phyloP scores from a whole-genome alignment of 768 basidiomycete genomes.

The Mycena rosella region DNA sequence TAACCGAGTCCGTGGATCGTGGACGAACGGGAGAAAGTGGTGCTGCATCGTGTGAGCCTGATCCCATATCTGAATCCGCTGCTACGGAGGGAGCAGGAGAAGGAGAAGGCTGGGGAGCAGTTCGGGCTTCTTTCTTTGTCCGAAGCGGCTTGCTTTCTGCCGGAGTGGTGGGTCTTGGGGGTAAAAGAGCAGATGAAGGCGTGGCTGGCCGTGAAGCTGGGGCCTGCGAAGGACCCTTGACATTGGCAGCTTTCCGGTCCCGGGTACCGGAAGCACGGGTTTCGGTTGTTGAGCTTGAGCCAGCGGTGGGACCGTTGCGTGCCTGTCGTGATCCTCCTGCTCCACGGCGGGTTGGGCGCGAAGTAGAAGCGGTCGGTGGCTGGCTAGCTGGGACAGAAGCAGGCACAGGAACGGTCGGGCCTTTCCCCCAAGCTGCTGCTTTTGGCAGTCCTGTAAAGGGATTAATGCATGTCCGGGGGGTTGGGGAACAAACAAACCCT shows the following conservation, averaged over 20 bases:
- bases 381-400: conserved; percentile 37
- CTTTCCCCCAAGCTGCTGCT: conserved; percentile 73
- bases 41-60: conserved; percentile 57
- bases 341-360: conserved; percentile 59
- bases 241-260: conserved; percentile 44
- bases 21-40: conserved; percentile 56
- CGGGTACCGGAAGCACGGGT: conserved; percentile 50
- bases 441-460: conserved; percentile 69
- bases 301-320: conserved; percentile 51
- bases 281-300: conserved; percentile 45
- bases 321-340: conserved; percentile 59
- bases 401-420: conserved; percentile 39
- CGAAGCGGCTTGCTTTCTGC: conserved; percentile 54
- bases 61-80: conserved; percentile 65
- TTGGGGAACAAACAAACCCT: conserved; percentile 46
- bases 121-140: conserved; percentile 52
- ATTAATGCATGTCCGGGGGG: conserved; percentile 26
- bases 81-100: conserved; percentile 64
- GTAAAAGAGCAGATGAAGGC: conserved; percentile 54
- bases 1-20: conserved; percentile 53
- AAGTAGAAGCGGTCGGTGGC: conserved; percentile 41
- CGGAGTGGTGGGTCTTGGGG: conserved; percentile 60
- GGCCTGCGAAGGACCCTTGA: conserved; percentile 61
- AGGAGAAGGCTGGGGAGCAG: conserved; percentile 45
- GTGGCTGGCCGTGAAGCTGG: conserved; percentile 75